These are phyloP conservation scores for Gymnopilus junonius DNA, from an alignment of 768 basidiomycete genomes.

Conservation along the genomic window DNA sequence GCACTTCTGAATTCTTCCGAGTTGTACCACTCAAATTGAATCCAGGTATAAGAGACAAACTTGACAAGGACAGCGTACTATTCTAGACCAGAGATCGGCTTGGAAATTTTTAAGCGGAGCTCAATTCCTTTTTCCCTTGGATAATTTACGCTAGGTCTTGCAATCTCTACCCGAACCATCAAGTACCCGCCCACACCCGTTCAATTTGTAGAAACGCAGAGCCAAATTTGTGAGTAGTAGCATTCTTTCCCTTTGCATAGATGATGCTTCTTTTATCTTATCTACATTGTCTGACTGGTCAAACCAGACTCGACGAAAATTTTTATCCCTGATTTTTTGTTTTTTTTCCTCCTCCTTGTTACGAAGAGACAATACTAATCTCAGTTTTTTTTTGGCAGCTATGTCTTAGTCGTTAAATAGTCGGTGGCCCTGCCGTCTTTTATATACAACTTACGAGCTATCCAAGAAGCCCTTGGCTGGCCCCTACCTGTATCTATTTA, in stretches of 20 bases:
- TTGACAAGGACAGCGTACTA: neutral
- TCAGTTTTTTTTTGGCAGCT: constrained; percentile 9
- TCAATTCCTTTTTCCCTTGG: too few species aligned
- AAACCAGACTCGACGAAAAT: constrained; percentile 54
- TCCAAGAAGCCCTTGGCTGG: constrained; percentile 3
- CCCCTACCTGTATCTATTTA: constrained; percentile 23
- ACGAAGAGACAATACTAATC: constrained; percentile 6
- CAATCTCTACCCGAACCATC: too few species aligned
- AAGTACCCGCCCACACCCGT: too few species aligned
- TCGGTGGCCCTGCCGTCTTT: neutral
- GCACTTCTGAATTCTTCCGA: neutral
- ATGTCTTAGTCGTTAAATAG: constrained; percentile 10
- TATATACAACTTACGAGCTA: neutral
- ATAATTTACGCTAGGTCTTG: too few species aligned
- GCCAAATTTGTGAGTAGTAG: constrained; percentile 21
- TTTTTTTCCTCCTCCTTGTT: constrained; percentile 8
- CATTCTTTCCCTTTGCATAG: constrained; percentile 7
- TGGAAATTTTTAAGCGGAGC: constrained; percentile 41
- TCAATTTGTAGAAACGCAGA: neutral
- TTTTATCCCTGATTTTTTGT: constrained; percentile 32
- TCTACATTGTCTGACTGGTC: constrained; percentile 90
- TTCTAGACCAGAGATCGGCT: constrained; percentile 4
- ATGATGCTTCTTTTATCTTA: constrained; percentile 62
- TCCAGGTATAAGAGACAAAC: neutral
- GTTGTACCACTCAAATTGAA: neutral